Base-by-base conservation (phyloP, 148 eudicot species). In the Bassia scoparia region DNA sequence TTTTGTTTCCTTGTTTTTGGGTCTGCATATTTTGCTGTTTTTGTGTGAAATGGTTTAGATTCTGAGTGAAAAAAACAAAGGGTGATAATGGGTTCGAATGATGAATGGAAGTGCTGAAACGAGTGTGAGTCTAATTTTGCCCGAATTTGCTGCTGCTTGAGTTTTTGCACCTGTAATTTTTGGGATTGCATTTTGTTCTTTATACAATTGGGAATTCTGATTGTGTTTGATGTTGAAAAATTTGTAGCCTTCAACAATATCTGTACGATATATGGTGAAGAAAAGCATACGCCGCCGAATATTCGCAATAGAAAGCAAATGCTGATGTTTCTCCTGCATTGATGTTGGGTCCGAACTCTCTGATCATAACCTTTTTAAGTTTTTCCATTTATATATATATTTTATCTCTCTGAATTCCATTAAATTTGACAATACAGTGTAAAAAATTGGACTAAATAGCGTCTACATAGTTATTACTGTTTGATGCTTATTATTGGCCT, bases 291-390 rank as follows among this genome's bases (percentile, higher is more conserved):
- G 70, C 81, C 69, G 84, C 88, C 33, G 81, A 76, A 14, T 75
- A 3, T 85, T 85, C 38, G 83, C 81, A 17, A 41, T 18, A 70
- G 84, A 85, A n/a, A 74, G 86, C 86, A 31, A 71, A 68, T 58
- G 70, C 73, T 66, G 50, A 49, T 71, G 53, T 49, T 23, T 15
- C 16, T 68, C 48, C 71, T 77, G 66, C n/a, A n/a, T 69, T 58
- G 77, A 75, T 82, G 61, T 49, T 73, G 73, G 68, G 79, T 70
- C 75, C 78, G n/a, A n/a, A n/a, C n/a, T n/a, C n/a, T n/a, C n/a
- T 71, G 8, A 55, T 35, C 76, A 29, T 64, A 15, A 31, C 30
- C n/a, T 8, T 35, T 7, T 69, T 76, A n/a, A 30, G 49, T 0
- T 14, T n/a, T 61, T 61, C 21, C 12, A 38, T 37, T 44, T 14